Conservation (phyloP, 148 eudicot species). For the Rhododendron williamsianum region DNA sequence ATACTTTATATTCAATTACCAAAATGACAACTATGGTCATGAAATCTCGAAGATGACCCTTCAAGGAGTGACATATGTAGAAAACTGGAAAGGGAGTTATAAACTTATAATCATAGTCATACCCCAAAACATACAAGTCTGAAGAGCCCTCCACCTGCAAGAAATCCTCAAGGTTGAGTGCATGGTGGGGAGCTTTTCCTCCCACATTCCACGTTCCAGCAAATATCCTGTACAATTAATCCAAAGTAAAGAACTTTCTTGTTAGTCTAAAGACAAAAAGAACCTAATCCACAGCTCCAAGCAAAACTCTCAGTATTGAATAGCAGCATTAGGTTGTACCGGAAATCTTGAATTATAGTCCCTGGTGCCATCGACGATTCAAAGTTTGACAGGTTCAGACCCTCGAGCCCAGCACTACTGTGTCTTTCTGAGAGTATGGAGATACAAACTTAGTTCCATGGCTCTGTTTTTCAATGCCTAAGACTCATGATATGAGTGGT, state of each 20-base stretch:
- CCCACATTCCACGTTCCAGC: conserved; percentile 95
- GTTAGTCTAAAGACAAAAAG: not conserved
- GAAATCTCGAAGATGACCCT: not conserved
- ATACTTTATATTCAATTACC: not conserved
- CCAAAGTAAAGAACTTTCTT: not conserved
- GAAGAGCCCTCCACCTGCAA: conserved; percentile 68
- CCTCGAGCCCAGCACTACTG: conserved; percentile 42
- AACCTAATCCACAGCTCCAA: not conserved
- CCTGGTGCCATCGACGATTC: conserved; percentile 44
- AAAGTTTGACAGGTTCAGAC: conserved; percentile 59
- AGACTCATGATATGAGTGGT: not conserved
- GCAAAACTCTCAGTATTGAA: not conserved
- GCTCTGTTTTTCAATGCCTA: conserved; percentile 5
- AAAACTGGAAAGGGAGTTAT: not conserved
- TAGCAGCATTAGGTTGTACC: conserved; percentile 29
- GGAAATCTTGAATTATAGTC: conserved; percentile 39
- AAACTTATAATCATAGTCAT: not conserved
- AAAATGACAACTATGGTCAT: not conserved
- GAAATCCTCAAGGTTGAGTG: conserved; percentile 65
- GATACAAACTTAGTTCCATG: conserved; percentile 3
- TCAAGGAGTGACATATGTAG: not conserved
- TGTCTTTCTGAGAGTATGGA: conserved; percentile 50
- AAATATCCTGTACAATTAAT: conserved; percentile 47
- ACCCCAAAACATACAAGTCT: conserved; percentile 87
- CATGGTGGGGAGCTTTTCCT: conserved; percentile 62